Base-by-base conservation (phyloP, 1,284 basidiomycete species). In the Abortiporus biennis region DNA sequence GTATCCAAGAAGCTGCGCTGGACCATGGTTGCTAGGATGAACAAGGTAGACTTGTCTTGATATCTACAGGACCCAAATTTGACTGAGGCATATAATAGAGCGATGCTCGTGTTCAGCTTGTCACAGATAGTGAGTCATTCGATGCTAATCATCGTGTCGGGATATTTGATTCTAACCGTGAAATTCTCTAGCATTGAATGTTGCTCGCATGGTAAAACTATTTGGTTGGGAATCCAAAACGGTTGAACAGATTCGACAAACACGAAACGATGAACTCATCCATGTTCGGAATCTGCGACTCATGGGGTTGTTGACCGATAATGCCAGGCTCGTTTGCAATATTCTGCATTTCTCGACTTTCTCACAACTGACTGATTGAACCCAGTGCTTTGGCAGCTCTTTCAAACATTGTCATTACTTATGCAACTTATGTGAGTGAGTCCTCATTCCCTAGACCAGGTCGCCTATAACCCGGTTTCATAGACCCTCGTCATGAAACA, bases 341-440 rank as follows among this genome's bases (percentile, higher is more conserved):
- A 15, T 13, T 8, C 32, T 35, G 15, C 13, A 15, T 3, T 15
- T 16, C 11, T 6, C n/a, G 15, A 4, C 5, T 32, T 19, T n/a
- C 9, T 11, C 2, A 33, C 22, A 35, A n/a, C n/a, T n/a, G n/a
- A n/a, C n/a, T n/a, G n/a, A n/a, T 16, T 3, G 15, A 33, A 4
- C 3, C 4, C 46, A 81, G 80, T 58, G 74, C 70, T 48, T 44
- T 78, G 22, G 75, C 87, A 29, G 84, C 86, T 1, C 63, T 85
- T 2, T 52, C 79, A 25, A 80, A 78, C 3, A 88, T 87, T 75
- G 59, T 80, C 23, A 71, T 72, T n/a, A 85, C 85, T 0, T 89
- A 79, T 54, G 71, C 74, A 4, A 73, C 77, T 30, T 85, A 75
- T 52, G 65, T 66, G 47, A 44, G 63, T 24, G 12, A 29, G 52